Evolutionary conservation across 768 basidiomycete species (phyloP).

Genomic region (Royoungia palumana): DNA sequence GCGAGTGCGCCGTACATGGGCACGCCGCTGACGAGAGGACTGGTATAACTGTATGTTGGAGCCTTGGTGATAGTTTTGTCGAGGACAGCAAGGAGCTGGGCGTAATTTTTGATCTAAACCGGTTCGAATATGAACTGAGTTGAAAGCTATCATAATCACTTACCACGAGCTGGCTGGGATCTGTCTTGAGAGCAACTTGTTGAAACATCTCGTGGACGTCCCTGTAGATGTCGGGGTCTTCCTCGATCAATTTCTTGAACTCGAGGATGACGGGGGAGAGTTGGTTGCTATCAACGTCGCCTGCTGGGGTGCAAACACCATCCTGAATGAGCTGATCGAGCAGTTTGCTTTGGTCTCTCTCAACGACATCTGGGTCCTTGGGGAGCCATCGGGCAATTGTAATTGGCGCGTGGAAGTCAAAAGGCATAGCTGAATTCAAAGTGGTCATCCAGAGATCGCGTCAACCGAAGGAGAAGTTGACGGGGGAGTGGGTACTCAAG

Average conservation of each 20-base stretch:
- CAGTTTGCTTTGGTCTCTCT: constrained; percentile 20
- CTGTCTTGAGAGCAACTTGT: constrained; percentile 6
- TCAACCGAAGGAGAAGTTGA: background rate
- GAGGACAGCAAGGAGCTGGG: constrained; percentile 28
- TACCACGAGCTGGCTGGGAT: constrained; percentile 1
- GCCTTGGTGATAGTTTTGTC: constrained; percentile 14
- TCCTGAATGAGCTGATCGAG: constrained; percentile 23
- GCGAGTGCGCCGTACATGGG: constrained; percentile 22
- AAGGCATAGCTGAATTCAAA: constrained; percentile 10
- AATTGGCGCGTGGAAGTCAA: constrained; percentile 17
- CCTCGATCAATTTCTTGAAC: constrained; percentile 25
- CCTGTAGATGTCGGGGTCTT: constrained; percentile 17
- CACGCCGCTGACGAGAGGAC: constrained; percentile 25
- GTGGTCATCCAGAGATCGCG: background rate
- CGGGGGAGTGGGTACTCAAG: too few species aligned
- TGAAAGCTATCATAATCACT: background rate
- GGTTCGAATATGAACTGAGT: background rate
- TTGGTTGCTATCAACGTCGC: constrained; percentile 6
- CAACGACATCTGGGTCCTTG: constrained; percentile 11
- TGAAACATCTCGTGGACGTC: constrained; percentile 27
- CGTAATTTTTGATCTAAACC: constrained; percentile 6
- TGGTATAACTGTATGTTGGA: constrained; percentile 14
- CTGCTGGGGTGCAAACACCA: constrained; percentile 9
- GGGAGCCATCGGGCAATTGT: constrained; percentile 22
- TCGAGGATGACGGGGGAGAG: constrained; percentile 14